Evolutionary conservation across 495 filamentous ascomycete genomes (phyloP).

Genomic region (Staphylotrichum longicolle): DNA sequence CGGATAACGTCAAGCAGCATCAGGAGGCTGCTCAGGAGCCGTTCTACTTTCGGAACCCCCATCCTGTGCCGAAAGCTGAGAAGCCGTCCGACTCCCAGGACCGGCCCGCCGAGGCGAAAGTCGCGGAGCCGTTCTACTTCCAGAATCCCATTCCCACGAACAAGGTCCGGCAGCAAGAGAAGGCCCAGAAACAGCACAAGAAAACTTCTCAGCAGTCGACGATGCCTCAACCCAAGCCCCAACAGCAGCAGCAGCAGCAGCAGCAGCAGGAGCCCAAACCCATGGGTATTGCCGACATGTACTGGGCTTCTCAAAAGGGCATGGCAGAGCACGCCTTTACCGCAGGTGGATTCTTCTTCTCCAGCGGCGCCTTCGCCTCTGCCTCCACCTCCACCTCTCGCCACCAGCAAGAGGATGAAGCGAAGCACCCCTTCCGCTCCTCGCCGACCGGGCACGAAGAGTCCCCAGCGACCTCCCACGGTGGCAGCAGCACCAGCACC

Average conservation of each 20-base stretch:
- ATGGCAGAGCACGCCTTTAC: constrained; percentile 7
- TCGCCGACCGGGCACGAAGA: too few relatives aligned
- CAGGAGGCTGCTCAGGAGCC: too few relatives aligned
- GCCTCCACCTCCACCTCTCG: not conserved
- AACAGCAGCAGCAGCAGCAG: not conserved
- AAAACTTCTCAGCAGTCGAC: not conserved
- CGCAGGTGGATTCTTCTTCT: constrained; percentile 1
- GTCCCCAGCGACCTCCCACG: too few relatives aligned
- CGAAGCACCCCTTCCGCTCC: too few relatives aligned
- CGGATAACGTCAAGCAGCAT: too few relatives aligned
- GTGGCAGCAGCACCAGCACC: too few relatives aligned
- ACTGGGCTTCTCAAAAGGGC: constrained; percentile 14
- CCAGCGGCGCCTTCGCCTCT: not conserved
- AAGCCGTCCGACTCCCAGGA: too few relatives aligned
- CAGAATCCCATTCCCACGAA: not conserved
- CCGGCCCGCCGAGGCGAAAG: not conserved
- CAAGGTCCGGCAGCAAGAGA: not conserved
- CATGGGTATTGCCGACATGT: constrained; percentile 19
- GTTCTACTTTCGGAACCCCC: too few relatives aligned
- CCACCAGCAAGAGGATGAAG: not conserved
- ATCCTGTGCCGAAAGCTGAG: too few relatives aligned
- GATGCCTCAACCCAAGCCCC: not conserved
- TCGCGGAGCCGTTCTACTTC: not conserved
- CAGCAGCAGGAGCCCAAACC: not conserved
- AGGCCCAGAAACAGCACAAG: not conserved